Percentiles rank a stretch among this genome's conserved stretches.
Evolutionary conservation across 1,284 basidiomycete species (phyloP).

Genomic region (Phellopilus nigrolimitatus): DNA sequence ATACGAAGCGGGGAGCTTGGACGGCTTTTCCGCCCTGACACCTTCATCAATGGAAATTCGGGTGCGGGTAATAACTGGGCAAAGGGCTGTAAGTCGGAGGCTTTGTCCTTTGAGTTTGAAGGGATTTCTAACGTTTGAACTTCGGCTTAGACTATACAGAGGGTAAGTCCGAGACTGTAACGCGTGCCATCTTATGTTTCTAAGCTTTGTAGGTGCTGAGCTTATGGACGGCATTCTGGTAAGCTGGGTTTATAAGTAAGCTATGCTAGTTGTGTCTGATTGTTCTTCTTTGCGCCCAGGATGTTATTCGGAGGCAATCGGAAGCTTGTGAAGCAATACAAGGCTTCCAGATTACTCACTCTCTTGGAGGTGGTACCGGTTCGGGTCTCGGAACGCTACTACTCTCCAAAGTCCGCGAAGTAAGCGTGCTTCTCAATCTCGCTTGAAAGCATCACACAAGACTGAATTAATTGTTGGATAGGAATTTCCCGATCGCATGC

Average conservation of each 20-base stretch:
- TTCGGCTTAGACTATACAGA: slow-evolving; percentile 70
- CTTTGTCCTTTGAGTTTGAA: background rate
- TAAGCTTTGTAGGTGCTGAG: slow-evolving; percentile 66
- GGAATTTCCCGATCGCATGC: slow-evolving; percentile 92
- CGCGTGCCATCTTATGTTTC: background rate
- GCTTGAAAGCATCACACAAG: slow-evolving; percentile 23
- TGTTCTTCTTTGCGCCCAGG: slow-evolving; percentile 35
- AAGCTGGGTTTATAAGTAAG: slow-evolving; percentile 21
- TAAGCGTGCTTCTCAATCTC: slow-evolving; percentile 31
- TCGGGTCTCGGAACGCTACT: slow-evolving; percentile 82
- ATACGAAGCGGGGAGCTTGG: slow-evolving; percentile 67
- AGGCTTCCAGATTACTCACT: slow-evolving; percentile 92
- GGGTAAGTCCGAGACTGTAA: slow-evolving; percentile 39
- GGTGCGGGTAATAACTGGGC: slow-evolving; percentile 95
- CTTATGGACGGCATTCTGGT: slow-evolving; percentile 82
- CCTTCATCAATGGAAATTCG: slow-evolving; percentile 66
- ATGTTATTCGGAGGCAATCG: slow-evolving; percentile 67
- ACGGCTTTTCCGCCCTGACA: slow-evolving; percentile 82
- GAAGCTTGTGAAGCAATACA: slow-evolving; percentile 87
- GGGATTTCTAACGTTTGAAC: background rate
- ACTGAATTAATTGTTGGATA: slow-evolving; percentile 35
- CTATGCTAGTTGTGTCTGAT: background rate
- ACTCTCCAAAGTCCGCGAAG: slow-evolving; percentile 81
- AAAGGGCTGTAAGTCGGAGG: slow-evolving; percentile 68
- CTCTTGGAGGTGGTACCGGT: slow-evolving; percentile 91